phyloP scores from a whole-genome alignment of 1,284 basidiomycete genomes.

The Volvariella surrecta region DNA sequence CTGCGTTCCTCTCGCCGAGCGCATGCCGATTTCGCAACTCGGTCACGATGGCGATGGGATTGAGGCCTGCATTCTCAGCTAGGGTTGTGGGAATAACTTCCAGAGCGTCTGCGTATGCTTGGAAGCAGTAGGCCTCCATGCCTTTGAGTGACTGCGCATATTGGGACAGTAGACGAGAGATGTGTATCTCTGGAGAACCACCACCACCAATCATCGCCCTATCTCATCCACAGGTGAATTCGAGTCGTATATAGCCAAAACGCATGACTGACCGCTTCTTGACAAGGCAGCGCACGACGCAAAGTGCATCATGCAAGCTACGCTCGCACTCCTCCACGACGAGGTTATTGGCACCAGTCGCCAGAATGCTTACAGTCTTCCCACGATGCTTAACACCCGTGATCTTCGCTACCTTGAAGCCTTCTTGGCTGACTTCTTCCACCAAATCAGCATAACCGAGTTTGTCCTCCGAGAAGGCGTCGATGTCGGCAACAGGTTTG shows the following conservation, averaged over 20 bases:
- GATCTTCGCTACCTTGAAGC: constrained; percentile 90
- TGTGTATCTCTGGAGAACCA: constrained; percentile 97
- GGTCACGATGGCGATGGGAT: constrained; percentile 97
- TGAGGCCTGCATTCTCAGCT: constrained; percentile 97
- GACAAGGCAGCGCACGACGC: constrained; percentile 96
- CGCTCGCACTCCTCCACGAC: constrained; percentile 98
- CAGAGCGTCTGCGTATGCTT: constrained; percentile 95
- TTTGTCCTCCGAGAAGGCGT: constrained; percentile 98
- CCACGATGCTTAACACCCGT: constrained; percentile 95
- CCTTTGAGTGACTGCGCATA: constrained; percentile 93
- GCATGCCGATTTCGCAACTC: constrained; percentile 97
- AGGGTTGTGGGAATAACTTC: constrained; percentile 98
- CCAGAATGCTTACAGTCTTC: constrained; percentile 91
- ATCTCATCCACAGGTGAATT: no score
- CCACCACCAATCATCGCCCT: constrained; percentile 96
- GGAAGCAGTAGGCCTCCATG: constrained; percentile 99
- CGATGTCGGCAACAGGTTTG: constrained; percentile 97
- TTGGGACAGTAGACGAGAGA: constrained; percentile 89
- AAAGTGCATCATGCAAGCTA: constrained; percentile 95
- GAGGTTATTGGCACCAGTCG: constrained; percentile 90
- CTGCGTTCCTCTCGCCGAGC: constrained; percentile 88
- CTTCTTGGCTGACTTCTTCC: constrained; percentile 83
- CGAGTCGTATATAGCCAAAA: no score
- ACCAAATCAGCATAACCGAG: constrained; percentile 94
- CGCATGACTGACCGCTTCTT: constrained; percentile 80